phyloP scores from a whole-genome alignment of 306 rosid genomes.

The Cicer pinnatifidum region DNA sequence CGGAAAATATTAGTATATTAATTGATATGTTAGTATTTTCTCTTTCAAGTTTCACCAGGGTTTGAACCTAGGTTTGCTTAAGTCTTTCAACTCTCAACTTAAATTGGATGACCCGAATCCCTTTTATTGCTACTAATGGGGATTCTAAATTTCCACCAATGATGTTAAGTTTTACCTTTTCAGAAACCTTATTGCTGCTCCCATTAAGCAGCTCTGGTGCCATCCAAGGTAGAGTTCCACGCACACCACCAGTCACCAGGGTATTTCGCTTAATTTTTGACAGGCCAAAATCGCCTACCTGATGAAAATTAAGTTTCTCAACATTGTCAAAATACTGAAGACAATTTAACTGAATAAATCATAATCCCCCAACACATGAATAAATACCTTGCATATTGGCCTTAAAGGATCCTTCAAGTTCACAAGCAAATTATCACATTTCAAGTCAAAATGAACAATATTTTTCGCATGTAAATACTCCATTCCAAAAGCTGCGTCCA shows the following conservation, averaged over 20 bases:
- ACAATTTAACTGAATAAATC: conserved; percentile 24
- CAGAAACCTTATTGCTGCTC: conserved; percentile 88
- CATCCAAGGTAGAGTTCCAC: conserved; percentile 97
- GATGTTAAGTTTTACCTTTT: conserved; percentile 60
- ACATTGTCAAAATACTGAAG: conserved; percentile 23
- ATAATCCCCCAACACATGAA: neutral
- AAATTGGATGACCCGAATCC: neutral
- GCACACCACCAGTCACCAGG: conserved; percentile 86
- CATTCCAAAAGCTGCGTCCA: conserved; percentile 98
- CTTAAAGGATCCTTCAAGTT: conserved; percentile 80
- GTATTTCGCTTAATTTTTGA: conserved; percentile 87
- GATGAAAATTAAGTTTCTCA: conserved; percentile 37
- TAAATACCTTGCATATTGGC: conserved; percentile 88
- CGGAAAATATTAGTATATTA: too few relatives aligned
- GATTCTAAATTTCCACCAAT: conserved; percentile 2
- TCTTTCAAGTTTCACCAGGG: too few relatives aligned
- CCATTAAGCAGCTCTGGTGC: conserved; percentile 89
- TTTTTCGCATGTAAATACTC: conserved; percentile 87
- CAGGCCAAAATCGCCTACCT: conserved; percentile 95
- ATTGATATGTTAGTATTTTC: too few relatives aligned
- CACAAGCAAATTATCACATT: conserved; percentile 92
- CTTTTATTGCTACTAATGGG: neutral
- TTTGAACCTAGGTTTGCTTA: too few relatives aligned
- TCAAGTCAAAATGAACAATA: conserved; percentile 90
- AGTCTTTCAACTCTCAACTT: neutral